Evolutionary conservation across 139 green algal genomes (phyloP), one percentile per base, ranked within the genome.

Genomic region (Coelastrella sp.): DNA sequence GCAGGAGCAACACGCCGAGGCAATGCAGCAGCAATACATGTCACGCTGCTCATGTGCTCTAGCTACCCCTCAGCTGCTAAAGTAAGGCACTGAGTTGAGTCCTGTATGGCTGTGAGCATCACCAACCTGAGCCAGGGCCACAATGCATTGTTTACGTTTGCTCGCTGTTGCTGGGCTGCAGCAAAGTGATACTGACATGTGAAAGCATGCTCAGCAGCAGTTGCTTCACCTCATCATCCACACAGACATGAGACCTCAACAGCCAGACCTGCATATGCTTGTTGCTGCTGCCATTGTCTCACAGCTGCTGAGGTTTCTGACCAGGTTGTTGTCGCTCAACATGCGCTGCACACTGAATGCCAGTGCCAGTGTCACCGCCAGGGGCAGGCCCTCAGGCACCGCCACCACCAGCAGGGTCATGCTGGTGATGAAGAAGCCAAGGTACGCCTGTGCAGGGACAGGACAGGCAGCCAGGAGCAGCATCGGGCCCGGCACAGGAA

Each of bases 271-370:
- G 92, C 95, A 98, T 59, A 99, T 96, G 9, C 95, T 95, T 20
- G 97, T 99, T 59, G 94, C 94, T 12, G 89, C 95, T 15, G 95
- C 97, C 97, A 99, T 99, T n/a, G 97, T 98, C 90, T 99, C 97
- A 35, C 96, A 97, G n/a, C 96, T 96, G 60, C 92, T 92, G 87
- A 99, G 93, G 81, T 97, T 94, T 8, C 97, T 92, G 63, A 95
- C 94, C 72, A 96, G 91, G 82, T 95, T 96, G 83, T 93, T 92
- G 73, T 96, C 94, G 0, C 76, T 85, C 78, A 96, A 89, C 94
- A 96, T 96, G 66, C 91, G 88, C 87, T 92, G 89, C 56, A 98
- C 96, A 82, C 88, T 95, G 94, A 96, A 98, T 10, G 97, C 97
- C 70, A 99, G 94, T 3, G 96, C 95, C 22, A 99, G 91, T 0